A percentile compares a stretch with the other conserved stretches of the same genome.
These are phyloP conservation scores for Cryptococcus deneoformans DNA, from an alignment of 1,284 basidiomycete species.

Conservation along the genomic window DNA sequence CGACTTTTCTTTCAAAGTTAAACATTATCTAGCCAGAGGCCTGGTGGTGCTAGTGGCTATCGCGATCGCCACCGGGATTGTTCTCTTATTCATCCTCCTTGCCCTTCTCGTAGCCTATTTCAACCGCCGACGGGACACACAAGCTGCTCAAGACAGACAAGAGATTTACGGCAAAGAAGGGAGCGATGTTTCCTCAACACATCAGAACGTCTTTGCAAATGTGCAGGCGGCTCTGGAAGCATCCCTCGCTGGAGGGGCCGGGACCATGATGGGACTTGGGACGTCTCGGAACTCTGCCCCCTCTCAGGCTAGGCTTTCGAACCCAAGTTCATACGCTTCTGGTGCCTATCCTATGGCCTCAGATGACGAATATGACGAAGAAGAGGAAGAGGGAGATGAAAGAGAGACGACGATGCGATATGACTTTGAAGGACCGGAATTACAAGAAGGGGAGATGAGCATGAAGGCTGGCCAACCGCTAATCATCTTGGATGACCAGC, in stretches of 20 bases:
- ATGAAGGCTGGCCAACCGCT: constrained; percentile 44
- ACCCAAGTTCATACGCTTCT: constrained; percentile 35
- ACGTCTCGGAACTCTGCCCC: constrained; percentile 35
- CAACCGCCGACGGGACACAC: constrained; percentile 55
- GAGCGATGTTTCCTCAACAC: constrained; percentile 55
- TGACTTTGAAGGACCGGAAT: constrained; percentile 39
- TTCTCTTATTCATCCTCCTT: constrained; percentile 86
- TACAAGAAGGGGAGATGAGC: constrained; percentile 43
- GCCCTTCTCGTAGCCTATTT: constrained; percentile 73
- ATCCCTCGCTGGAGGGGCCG: constrained; percentile 40
- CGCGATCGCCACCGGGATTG: constrained; percentile 90
- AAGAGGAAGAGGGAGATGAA: constrained; percentile 52
- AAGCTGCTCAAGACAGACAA: constrained; percentile 19
- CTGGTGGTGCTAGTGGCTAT: constrained; percentile 96
- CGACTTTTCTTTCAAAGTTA: constrained; percentile 68
- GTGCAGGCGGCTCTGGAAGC: constrained; percentile 72
- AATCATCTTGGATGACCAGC: constrained; percentile 40
- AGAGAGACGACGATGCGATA: constrained; percentile 46
- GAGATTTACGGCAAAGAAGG: constrained; percentile 63
- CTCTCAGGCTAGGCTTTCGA: constrained; percentile 6
- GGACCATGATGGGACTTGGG: constrained; percentile 40
- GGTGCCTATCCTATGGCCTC: constrained; percentile 23
- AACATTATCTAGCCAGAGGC: constrained; percentile 78
- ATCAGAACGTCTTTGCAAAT: constrained; percentile 72
- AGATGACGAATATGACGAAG: constrained; percentile 57